Evolutionary conservation across 1,139 yeast genomes (phyloP).

Genomic region (Blastobotrys raffinosifermentans): DNA sequence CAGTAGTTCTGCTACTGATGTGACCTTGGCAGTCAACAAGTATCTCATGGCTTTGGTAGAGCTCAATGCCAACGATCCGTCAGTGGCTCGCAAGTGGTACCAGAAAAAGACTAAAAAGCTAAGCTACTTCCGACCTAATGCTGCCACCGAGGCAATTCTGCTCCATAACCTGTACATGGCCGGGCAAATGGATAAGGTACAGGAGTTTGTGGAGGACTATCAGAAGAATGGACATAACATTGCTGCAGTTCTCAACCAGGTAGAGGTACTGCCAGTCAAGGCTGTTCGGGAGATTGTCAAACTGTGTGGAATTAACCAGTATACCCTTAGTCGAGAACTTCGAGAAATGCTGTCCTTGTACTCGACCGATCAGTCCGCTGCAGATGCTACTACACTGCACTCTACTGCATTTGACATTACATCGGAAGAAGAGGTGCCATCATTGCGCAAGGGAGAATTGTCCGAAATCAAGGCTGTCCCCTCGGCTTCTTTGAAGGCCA

Average conservation of each 20-base stretch:
- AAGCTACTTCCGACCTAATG: slow-evolving; percentile 25
- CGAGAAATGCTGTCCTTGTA: too few species aligned
- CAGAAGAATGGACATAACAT: slow-evolving; percentile 24
- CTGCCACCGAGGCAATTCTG: slow-evolving; percentile 34
- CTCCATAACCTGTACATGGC: slow-evolving; percentile 29
- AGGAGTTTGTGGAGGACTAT: slow-evolving; percentile 29
- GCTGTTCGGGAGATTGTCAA: slow-evolving; percentile 44
- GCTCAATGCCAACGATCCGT: slow-evolving; percentile 29
- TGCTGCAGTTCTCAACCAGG: slow-evolving; percentile 48
- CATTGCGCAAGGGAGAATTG: slow-evolving; percentile 45
- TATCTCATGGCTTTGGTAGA: slow-evolving; percentile 43
- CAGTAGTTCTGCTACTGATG: slow-evolving; percentile 34
- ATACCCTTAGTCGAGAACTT: too few species aligned
- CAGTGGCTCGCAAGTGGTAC: slow-evolving; percentile 28
- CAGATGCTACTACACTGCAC: too few species aligned
- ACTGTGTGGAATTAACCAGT: slow-evolving; percentile 16
- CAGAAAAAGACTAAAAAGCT: slow-evolving; percentile 22
- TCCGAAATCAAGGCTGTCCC: slow-evolving; percentile 61
- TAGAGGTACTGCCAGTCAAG: slow-evolving; percentile 66
- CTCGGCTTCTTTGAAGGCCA: slow-evolving; percentile 72
- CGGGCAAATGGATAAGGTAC: slow-evolving; percentile 18
- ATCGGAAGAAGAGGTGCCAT: slow-evolving; percentile 12
- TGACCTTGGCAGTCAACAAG: slow-evolving; percentile 44
- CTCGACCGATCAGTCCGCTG: too few species aligned
- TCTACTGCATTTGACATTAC: not conserved